Conservation (phyloP, 192 early-diverging fungal genomes). For the Linnemannia elongata region DNA sequence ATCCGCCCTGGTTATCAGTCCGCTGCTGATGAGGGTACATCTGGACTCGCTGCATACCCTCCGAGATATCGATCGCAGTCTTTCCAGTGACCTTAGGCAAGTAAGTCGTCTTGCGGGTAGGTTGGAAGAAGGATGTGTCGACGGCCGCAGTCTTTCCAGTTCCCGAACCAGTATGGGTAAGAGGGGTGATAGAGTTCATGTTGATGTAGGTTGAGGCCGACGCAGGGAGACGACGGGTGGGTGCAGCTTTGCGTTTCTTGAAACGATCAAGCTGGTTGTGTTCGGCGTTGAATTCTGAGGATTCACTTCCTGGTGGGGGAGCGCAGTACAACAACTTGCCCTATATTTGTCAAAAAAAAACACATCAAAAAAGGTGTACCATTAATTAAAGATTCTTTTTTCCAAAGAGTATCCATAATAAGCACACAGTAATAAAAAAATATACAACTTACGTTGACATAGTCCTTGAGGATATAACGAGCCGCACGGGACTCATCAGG, state of each 20-base stretch:
- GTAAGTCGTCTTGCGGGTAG: slow-evolving; percentile 34
- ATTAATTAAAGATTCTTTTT: neutral
- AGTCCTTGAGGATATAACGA: slow-evolving; percentile 97
- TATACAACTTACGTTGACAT: slow-evolving; percentile 78
- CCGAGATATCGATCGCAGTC: slow-evolving; percentile 47
- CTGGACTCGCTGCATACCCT: slow-evolving; percentile 66
- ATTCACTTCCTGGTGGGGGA: slow-evolving; percentile 81
- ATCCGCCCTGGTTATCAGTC: slow-evolving; percentile 62
- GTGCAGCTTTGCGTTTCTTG: slow-evolving; percentile 62
- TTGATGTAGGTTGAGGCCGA: slow-evolving; percentile 70
- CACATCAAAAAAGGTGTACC: neutral
- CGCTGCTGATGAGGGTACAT: slow-evolving; percentile 72
- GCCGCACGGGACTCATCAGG: slow-evolving; percentile 98
- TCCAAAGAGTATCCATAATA: too few relatives aligned
- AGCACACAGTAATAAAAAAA: neutral
- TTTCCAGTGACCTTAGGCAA: slow-evolving; percentile 56
- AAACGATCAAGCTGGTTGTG: slow-evolving; percentile 77
- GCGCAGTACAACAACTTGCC: slow-evolving; percentile 94
- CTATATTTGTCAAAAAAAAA: slow-evolving; percentile 49
- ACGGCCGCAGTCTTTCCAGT: slow-evolving; percentile 68
- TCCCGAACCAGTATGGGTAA: slow-evolving; percentile 47
- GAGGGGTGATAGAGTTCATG: slow-evolving; percentile 64
- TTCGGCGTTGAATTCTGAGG: slow-evolving; percentile 87
- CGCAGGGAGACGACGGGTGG: slow-evolving; percentile 37
- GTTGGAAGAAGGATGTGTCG: slow-evolving; percentile 65